Evolutionary conservation across 2,329 filamentous ascomycete genomes (phyloP).

Genomic region (Rugonectria rugulosa): DNA sequence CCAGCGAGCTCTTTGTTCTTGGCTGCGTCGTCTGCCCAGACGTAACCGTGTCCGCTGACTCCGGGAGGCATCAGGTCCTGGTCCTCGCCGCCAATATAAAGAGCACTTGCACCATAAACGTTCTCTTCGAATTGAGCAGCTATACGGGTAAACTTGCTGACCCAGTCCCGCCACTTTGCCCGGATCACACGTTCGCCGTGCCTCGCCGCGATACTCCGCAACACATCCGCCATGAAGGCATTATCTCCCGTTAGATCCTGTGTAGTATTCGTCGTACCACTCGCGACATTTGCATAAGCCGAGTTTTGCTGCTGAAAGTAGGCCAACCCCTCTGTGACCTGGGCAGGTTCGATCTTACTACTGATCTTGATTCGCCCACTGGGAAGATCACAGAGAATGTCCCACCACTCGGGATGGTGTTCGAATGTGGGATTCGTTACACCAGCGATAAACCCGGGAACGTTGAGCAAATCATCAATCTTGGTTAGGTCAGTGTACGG

Average conservation of each 20-base stretch:
- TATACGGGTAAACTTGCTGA: conserved; percentile 91
- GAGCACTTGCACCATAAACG: conserved; percentile 90
- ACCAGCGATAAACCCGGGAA: conserved; percentile 96
- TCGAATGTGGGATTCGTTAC: conserved; percentile 98
- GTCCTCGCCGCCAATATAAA: conserved; percentile 85
- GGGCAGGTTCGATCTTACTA: conserved; percentile 81
- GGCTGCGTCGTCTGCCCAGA: conserved; percentile 85
- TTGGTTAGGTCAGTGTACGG: conserved; percentile 98
- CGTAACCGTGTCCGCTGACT: conserved; percentile 86
- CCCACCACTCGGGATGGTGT: conserved; percentile 97
- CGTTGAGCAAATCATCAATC: conserved; percentile 93
- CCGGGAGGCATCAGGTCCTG: conserved; percentile 64
- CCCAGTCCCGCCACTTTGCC: conserved; percentile 92
- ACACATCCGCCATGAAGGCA: conserved; percentile 86
- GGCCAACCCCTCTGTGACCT: conserved; percentile 81
- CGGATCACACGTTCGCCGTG: conserved; percentile 91
- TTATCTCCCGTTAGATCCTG: conserved; percentile 84
- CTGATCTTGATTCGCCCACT: conserved; percentile 95
- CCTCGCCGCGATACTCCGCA: conserved; percentile 82
- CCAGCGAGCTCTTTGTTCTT: conserved; percentile 88
- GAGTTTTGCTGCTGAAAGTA: conserved; percentile 88
- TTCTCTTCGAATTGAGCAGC: conserved; percentile 94
- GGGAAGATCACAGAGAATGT: conserved; percentile 90
- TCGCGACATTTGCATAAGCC: conserved; percentile 58
- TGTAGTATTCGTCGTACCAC: conserved; percentile 49